Evolutionary conservation across 805 yeast species (phyloP).

Genomic region (Lipomyces anomalus): DNA sequence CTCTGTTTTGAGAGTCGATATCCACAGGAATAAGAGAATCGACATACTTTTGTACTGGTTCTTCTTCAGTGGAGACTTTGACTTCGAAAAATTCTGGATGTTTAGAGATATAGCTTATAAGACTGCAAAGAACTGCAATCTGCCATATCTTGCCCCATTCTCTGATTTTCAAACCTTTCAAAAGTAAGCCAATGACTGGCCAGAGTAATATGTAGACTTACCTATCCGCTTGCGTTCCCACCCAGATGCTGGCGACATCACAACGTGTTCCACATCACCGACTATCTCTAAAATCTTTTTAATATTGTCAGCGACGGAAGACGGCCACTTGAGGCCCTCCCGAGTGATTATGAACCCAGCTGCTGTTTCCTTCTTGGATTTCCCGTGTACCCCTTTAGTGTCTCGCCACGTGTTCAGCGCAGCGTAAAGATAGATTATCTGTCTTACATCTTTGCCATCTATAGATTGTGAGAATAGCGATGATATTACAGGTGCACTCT

Average conservation of each 20-base stretch:
- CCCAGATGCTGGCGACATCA: constrained; percentile 34
- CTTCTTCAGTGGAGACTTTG: neutral
- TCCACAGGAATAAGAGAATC: neutral
- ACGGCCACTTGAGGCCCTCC: constrained; percentile 66
- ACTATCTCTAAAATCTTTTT: constrained; percentile 40
- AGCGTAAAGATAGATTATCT: constrained; percentile 44
- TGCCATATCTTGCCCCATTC: constrained; percentile 28
- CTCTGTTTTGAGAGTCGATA: neutral
- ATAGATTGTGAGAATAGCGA: constrained; percentile 3
- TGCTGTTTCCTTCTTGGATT: constrained; percentile 32
- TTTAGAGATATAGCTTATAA: neutral
- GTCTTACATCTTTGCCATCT: too few relatives aligned
- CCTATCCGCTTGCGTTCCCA: constrained; percentile 44
- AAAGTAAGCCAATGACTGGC: too few relatives aligned
- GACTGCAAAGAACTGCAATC: neutral
- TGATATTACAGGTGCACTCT: neutral
- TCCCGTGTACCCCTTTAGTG: constrained; percentile 37
- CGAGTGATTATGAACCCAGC: constrained; percentile 51
- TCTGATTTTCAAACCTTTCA: too few relatives aligned
- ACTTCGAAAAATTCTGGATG: neutral
- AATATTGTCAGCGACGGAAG: constrained; percentile 48
- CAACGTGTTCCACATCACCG: constrained; percentile 28
- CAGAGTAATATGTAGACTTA: too few relatives aligned
- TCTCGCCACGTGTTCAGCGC: constrained; percentile 48
- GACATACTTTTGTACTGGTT: neutral